phyloP scores from a whole-genome alignment of 257 asterid species.

The Handroanthus guayacan region DNA sequence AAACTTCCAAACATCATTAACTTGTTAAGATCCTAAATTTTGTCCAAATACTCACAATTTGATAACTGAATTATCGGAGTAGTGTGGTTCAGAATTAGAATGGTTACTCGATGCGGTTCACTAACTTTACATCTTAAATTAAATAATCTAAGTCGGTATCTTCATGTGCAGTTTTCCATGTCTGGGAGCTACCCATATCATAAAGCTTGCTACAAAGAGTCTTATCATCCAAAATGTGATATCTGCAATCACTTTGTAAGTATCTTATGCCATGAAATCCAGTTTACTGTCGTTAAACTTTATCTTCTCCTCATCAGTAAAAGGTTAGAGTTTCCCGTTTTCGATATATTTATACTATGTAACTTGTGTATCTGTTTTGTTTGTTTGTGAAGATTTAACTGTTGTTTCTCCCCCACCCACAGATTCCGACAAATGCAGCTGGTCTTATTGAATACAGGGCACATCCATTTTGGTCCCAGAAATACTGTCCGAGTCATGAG shows the following conservation, averaged over 20 bases:
- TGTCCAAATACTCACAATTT: neutral
- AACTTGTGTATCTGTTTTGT: neutral
- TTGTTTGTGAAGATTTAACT: conserved; percentile 36
- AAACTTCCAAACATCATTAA: no score
- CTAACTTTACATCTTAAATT: neutral
- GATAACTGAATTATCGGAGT: conserved; percentile 5
- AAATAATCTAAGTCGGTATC: neutral
- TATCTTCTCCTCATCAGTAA: neutral
- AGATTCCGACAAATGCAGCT: conserved; percentile 93
- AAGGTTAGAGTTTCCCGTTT: neutral
- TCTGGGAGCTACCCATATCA: conserved; percentile 88
- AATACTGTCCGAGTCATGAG: conserved; percentile 96
- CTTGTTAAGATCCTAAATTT: no score
- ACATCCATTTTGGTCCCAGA: conserved; percentile 99
- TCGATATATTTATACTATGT: neutral
- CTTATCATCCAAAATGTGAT: conserved; percentile 95
- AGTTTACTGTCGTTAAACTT: neutral
- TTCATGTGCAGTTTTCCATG: conserved; percentile 79
- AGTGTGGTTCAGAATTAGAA: neutral
- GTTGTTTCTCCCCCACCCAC: conserved; percentile 30
- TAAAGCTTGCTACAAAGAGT: conserved; percentile 92
- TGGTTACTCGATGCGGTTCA: neutral
- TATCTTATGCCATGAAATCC: conserved; percentile 27
- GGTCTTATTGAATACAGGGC: conserved; percentile 97
- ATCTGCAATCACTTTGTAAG: conserved; percentile 92